phyloP scores from a whole-genome alignment of 164 flowering plant genomes.

The Kingdonia uniflora region DNA sequence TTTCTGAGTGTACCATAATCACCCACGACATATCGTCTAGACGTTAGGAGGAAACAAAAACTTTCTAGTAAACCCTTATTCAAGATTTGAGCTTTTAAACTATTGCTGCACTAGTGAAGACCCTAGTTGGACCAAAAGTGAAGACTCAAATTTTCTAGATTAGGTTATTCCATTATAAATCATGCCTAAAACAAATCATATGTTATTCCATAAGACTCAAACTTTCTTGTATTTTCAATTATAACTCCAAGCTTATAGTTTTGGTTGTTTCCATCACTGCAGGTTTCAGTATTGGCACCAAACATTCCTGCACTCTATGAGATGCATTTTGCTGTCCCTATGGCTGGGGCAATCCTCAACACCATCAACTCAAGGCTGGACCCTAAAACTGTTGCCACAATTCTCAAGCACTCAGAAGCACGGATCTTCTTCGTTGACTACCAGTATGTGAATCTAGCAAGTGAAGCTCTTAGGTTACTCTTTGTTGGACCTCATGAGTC shows the following conservation, averaged over 20 bases:
- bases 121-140: too few species aligned
- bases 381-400: conserved; percentile 46
- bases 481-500: conserved; percentile 1
- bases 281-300: conserved; percentile 90
- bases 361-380: conserved; percentile 73
- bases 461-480: conserved; percentile 35
- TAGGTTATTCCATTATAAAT: too few species aligned
- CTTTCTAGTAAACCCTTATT: too few species aligned
- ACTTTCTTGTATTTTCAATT: too few species aligned
- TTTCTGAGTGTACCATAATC: too few species aligned
- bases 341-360: conserved; percentile 90
- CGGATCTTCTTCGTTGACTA: conserved; percentile 70
- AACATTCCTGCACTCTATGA: conserved; percentile 84
- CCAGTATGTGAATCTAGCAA: conserved; percentile 35
- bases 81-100: too few species aligned
- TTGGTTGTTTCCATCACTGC: not conserved
- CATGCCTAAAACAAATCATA: too few species aligned
- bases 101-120: too few species aligned
- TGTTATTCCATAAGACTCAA: too few species aligned
- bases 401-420: conserved; percentile 73
- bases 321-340: conserved; percentile 94
- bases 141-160: too few species aligned
- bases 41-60: too few species aligned
- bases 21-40: too few species aligned
- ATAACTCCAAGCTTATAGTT: not conserved